These are phyloP conservation scores for Grosmannia huntii DNA, from an alignment of 2,329 filamentous ascomycete genomes.

Conservation along the genomic window DNA sequence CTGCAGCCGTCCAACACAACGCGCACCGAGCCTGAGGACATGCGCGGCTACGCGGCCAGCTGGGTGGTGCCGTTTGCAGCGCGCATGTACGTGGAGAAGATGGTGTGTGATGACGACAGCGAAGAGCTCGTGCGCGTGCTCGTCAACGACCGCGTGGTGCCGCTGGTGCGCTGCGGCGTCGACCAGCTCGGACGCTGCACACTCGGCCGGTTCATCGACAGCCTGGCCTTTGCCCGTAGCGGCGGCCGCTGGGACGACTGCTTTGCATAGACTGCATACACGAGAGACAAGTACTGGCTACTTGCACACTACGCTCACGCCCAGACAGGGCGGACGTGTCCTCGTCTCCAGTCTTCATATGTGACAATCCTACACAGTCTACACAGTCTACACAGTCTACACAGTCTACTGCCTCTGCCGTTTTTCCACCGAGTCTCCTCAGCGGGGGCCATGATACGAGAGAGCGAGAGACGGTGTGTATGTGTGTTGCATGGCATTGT, in stretches of 20 bases:
- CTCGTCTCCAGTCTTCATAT: no score
- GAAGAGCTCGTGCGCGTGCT: constrained; percentile 68
- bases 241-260: constrained; percentile 67
- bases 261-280: constrained; percentile 17
- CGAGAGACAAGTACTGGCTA: background rate
- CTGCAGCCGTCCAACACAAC: constrained; percentile 37
- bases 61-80: constrained; percentile 76
- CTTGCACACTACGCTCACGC: background rate
- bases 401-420: no score
- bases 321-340: background rate
- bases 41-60: constrained; percentile 58
- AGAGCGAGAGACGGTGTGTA: no score
- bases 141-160: constrained; percentile 72
- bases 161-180: constrained; percentile 54
- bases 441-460: no score
- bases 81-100: constrained; percentile 78
- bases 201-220: constrained; percentile 57
- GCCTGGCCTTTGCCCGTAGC: constrained; percentile 56
- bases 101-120: constrained; percentile 45
- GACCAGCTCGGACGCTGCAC: constrained; percentile 61
- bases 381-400: no score
- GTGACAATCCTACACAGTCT: no score
- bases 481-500: no score
- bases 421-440: background rate
- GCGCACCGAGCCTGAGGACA: constrained; percentile 35